Conservation (phyloP, 176 grass and related monocot genomes). For the Avena sativa region DNA sequence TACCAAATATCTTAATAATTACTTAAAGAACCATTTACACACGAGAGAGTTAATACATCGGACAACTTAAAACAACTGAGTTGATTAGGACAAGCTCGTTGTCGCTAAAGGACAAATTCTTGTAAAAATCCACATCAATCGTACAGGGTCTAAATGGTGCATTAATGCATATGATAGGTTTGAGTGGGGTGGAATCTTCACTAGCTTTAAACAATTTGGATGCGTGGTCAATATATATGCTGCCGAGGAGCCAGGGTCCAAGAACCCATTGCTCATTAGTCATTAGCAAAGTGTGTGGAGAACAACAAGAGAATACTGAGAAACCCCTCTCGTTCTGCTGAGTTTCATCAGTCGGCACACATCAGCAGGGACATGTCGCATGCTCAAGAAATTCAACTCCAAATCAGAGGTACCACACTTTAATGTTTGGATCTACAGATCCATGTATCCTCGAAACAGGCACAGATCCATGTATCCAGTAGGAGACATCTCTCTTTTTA, state of each 20-base stretch:
- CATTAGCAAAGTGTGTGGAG: background rate
- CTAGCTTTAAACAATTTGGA: background rate
- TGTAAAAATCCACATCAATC: slow-evolving; percentile 14
- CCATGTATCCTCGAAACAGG: no score
- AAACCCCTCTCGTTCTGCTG: background rate
- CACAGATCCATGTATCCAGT: background rate
- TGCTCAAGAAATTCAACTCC: slow-evolving; percentile 63
- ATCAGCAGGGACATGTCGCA: slow-evolving; percentile 35
- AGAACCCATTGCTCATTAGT: background rate
- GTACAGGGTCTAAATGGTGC: background rate
- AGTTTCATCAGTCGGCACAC: background rate
- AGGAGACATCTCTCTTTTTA: background rate
- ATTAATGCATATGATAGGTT: background rate
- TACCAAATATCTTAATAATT: no score
- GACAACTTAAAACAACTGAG: no score
- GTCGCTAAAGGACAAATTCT: no score
- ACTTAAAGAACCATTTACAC: no score
- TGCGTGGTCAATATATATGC: slow-evolving; percentile 35
- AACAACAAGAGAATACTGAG: background rate
- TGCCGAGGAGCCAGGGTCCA: background rate
- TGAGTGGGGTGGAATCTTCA: background rate
- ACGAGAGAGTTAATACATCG: no score
- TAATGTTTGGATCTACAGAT: background rate
- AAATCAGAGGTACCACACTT: slow-evolving; percentile 49
- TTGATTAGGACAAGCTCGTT: no score